These are phyloP conservation scores for Irpex lacteus DNA, from an alignment of 1,284 basidiomycete genomes.

Conservation along the genomic window DNA sequence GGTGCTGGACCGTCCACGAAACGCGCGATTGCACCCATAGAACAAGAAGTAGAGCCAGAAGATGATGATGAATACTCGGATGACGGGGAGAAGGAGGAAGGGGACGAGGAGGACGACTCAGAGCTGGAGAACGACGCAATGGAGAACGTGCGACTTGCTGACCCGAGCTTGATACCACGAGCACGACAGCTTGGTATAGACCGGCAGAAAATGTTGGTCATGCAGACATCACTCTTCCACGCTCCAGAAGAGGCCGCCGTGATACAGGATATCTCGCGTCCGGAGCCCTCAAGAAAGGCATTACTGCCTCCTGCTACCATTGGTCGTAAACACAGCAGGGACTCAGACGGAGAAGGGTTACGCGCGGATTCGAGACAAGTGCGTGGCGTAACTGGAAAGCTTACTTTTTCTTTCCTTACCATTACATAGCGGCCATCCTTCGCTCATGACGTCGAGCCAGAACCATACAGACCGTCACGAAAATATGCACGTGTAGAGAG, in stretches of 20 bases:
- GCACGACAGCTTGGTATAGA: slow-evolving; percentile 72
- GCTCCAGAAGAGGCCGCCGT: slow-evolving; percentile 67
- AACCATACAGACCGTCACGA: slow-evolving; percentile 61
- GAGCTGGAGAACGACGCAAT: slow-evolving; percentile 20
- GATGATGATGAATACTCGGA: slow-evolving; percentile 15
- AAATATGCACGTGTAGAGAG: slow-evolving; percentile 70
- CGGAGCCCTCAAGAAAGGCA: slow-evolving; percentile 20
- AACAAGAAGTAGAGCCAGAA: slow-evolving; percentile 1
- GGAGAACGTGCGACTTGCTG: slow-evolving; percentile 25
- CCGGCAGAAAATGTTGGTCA: slow-evolving; percentile 83
- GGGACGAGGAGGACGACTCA: slow-evolving; percentile 15
- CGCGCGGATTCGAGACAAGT: slow-evolving; percentile 67
- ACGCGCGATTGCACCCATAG: not conserved
- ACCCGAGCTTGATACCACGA: slow-evolving; percentile 50
- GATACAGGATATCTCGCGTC: slow-evolving; percentile 39
- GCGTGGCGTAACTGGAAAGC: slow-evolving; percentile 19
- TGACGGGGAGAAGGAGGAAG: slow-evolving; percentile 18
- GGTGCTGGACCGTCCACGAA: slow-evolving; percentile 11
- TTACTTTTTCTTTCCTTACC: slow-evolving; percentile 3
- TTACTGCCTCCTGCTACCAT: slow-evolving; percentile 32
- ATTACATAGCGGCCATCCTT: slow-evolving; percentile 67
- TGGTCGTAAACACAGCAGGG: slow-evolving; percentile 72
- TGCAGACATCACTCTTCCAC: slow-evolving; percentile 87
- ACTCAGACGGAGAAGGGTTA: slow-evolving; percentile 67
- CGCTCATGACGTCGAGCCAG: slow-evolving; percentile 65